Evolutionary conservation across 257 asterid species (phyloP), one percentile per base, ranked within the genome.

Genomic region (Prunella vulgaris): DNA sequence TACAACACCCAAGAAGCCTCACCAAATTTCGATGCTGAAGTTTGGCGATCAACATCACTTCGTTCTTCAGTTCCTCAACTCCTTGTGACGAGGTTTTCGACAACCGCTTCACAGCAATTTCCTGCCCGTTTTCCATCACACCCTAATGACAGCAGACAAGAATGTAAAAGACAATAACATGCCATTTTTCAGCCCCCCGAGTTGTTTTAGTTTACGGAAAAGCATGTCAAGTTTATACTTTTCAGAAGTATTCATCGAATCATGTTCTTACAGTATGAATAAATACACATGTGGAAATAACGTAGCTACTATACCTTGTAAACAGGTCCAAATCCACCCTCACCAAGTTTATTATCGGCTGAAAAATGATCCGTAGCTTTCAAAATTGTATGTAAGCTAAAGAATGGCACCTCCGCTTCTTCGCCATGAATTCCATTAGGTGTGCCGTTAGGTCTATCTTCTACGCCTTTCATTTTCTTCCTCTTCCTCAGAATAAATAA

Each of bases 291-390:
- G 1, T 52, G 5, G 8, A 10, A 3, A 54, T 4, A 4, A 1
- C 0, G 2, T 1, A 22, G 35, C 7, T n/a, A 24, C 12, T 54
- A 4, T 54, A 54, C 61, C 61, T 25, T 54, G 61, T 54, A 54
- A 24, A 54, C 61, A 54, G 61, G 61, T 22, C 61, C 61, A 10
- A 54, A 54, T 54, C 61, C 61, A 54, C 61, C 61, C 61, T 54
- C 61, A 24, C 61, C 61, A 54, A 54, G 32, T 25, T 24, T 54
- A 7, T 25, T 54, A 24, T 2, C 4, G 18, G 0, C 14, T 22
- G 35, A 54, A 54, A 54, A 54, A 54, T 54, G 3, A 12, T 54
- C 35, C 0, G 61, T 54, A 10, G 61, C 61, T 54, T 54, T 10
- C 33, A 54, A 3, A 10, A 54, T 12, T 54, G 18, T 5, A 5